Conservation (phyloP, 2,329 filamentous ascomycete species). For the Hypoxylon sp. region DNA sequence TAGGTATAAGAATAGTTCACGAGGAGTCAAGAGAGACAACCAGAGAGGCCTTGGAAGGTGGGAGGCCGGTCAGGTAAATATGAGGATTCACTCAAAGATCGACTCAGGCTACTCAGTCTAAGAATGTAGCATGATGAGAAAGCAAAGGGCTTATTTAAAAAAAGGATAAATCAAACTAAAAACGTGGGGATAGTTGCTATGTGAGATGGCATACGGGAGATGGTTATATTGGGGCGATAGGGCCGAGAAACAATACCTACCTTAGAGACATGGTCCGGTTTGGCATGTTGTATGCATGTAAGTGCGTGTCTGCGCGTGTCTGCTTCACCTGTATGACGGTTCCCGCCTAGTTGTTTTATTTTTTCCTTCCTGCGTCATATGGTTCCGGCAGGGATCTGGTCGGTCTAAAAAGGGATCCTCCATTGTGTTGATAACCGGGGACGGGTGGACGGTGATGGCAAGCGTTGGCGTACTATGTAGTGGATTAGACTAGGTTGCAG, state of each 20-base stretch:
- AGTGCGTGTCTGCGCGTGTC: conserved; percentile 48
- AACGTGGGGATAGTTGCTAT: conserved; percentile 47
- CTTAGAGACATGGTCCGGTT: conserved; percentile 52
- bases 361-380: conserved; percentile 53
- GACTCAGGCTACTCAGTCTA: conserved; percentile 43
- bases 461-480: conserved; percentile 49
- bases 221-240: conserved; percentile 53
- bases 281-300: conserved; percentile 53
- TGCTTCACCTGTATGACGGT: conserved; percentile 52
- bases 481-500: conserved; percentile 49
- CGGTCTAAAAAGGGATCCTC: conserved; percentile 49
- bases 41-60: conserved; percentile 13
- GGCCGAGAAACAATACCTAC: conserved; percentile 52
- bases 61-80: conserved; percentile 42
- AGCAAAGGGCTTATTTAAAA: conserved; percentile 46
- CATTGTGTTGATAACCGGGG: conserved; percentile 50
- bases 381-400: conserved; percentile 53
- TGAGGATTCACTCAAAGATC: conserved; percentile 37
- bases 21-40: conserved; percentile 4
- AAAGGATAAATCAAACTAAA: conserved; percentile 48
- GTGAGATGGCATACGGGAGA: conserved; percentile 48
- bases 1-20: conserved; percentile 2
- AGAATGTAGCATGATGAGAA: conserved; percentile 49
- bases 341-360: conserved; percentile 49
- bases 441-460: conserved; percentile 49